Evolutionary conservation across 768 basidiomycete genomes (phyloP).

Genomic region (Panaeolus papilionaceus): DNA sequence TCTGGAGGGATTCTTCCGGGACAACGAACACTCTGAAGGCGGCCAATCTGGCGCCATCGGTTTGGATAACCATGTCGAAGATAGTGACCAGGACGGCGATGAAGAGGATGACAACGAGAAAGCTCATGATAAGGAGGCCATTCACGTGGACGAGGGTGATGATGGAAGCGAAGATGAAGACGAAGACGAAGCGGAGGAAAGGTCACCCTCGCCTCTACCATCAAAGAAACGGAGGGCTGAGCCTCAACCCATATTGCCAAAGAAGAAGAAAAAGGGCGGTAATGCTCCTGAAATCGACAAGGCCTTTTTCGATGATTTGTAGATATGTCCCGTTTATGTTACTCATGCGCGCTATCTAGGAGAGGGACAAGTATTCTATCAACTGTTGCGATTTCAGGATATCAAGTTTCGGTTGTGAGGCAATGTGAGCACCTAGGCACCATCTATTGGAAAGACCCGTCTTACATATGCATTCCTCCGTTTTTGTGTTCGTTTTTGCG

Average conservation of each 20-base stretch:
- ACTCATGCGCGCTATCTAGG: neutral
- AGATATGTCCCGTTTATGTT: conserved; percentile 22
- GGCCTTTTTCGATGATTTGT: conserved; percentile 74
- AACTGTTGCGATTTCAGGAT: neutral
- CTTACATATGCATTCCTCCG: no score
- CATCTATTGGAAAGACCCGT: no score
- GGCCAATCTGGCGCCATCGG: conserved; percentile 34
- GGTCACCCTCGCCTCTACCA: conserved; percentile 35
- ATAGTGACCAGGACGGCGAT: conserved; percentile 33
- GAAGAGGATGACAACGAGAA: conserved; percentile 25
- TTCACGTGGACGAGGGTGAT: conserved; percentile 23
- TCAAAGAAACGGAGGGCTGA: conserved; percentile 62
- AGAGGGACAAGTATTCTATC: neutral
- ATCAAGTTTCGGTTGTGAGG: no score
- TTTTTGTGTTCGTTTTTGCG: neutral
- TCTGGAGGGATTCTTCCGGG: conserved; percentile 72
- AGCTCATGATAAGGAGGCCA: conserved; percentile 22
- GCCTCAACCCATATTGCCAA: conserved; percentile 52
- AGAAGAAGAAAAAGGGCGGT: conserved; percentile 64
- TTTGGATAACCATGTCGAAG: conserved; percentile 31
- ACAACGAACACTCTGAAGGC: conserved; percentile 43
- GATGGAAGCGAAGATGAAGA: conserved; percentile 31
- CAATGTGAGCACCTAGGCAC: no score
- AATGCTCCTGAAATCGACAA: conserved; percentile 63
- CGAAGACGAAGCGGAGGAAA: conserved; percentile 31